phyloP scores from a whole-genome alignment of 306 rosid species.

The Rubus parviflorus region DNA sequence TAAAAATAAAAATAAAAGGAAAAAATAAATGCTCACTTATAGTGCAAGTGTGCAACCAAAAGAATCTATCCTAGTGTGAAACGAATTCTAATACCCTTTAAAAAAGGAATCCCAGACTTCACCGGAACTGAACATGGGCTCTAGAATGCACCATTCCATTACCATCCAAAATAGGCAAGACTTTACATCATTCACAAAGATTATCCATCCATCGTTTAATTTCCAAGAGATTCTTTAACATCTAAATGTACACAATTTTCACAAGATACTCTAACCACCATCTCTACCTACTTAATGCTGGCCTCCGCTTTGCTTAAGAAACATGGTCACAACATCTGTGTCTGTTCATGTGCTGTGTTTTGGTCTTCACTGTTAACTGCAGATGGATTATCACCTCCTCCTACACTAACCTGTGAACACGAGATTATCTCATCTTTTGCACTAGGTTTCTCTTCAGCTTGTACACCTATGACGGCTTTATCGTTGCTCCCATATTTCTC shows the following conservation, averaged over 20 bases:
- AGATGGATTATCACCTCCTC: constrained; percentile 3
- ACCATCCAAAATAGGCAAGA: background rate
- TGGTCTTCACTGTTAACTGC: constrained; percentile 28
- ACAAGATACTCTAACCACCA: background rate
- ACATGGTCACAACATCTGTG: constrained; percentile 16
- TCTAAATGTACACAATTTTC: constrained; percentile 22
- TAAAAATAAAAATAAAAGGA: too few relatives aligned
- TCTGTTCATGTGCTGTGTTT: constrained; percentile 30
- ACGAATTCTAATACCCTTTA: background rate
- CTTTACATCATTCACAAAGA: constrained; percentile 19
- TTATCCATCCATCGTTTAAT: background rate
- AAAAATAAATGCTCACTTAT: too few relatives aligned
- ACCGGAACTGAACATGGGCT: background rate
- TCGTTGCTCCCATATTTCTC: constrained; percentile 16
- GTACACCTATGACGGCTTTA: constrained; percentile 14
- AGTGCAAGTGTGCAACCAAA: too few relatives aligned
- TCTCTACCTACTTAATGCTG: constrained; percentile 1
- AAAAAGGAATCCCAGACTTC: background rate
- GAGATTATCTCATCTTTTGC: constrained; percentile 19
- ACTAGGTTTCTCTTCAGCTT: constrained; percentile 22
- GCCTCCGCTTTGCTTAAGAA: constrained; percentile 16
- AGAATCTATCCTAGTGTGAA: background rate
- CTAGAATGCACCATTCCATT: background rate
- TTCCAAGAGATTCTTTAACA: constrained; percentile 4
- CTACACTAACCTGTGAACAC: constrained; percentile 4